phyloP scores from a whole-genome alignment of 2,329 filamentous ascomycete genomes.

The Microdochium paspali region DNA sequence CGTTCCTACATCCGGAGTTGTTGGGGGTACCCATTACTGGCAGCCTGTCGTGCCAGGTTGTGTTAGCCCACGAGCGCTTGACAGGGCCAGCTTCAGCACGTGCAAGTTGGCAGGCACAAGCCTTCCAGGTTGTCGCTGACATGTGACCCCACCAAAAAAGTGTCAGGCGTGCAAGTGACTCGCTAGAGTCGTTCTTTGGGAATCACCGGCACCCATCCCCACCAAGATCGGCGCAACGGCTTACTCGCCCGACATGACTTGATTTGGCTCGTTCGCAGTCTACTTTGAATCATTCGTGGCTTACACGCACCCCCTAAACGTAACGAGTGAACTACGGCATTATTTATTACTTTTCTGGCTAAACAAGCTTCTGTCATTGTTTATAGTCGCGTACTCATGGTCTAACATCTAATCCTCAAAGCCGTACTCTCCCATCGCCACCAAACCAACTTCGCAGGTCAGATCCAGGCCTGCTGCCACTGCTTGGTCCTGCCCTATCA shows the following conservation, averaged over 20 bases:
- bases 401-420: conserved; percentile 8
- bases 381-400: background rate
- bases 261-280: too few relatives aligned
- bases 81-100: background rate
- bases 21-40: too few relatives aligned
- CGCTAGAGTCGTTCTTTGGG: background rate
- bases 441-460: conserved; percentile 52
- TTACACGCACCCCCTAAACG: too few relatives aligned
- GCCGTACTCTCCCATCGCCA: conserved; percentile 28
- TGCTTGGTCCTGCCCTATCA: conserved; percentile 13
- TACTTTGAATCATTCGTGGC: too few relatives aligned
- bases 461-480: conserved; percentile 12
- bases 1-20: too few relatives aligned
- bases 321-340: background rate
- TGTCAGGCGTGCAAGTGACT: background rate
- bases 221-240: background rate
- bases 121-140: background rate
- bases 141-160: background rate
- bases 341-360: background rate
- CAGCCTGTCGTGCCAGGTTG: background rate
- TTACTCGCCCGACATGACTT: too few relatives aligned
- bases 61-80: background rate
- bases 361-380: background rate
- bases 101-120: background rate
- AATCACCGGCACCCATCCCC: background rate